Evolutionary conservation across 805 yeast species (phyloP), one percentile per base, ranked within the genome.

Genomic region (Yueomyces sp.): DNA sequence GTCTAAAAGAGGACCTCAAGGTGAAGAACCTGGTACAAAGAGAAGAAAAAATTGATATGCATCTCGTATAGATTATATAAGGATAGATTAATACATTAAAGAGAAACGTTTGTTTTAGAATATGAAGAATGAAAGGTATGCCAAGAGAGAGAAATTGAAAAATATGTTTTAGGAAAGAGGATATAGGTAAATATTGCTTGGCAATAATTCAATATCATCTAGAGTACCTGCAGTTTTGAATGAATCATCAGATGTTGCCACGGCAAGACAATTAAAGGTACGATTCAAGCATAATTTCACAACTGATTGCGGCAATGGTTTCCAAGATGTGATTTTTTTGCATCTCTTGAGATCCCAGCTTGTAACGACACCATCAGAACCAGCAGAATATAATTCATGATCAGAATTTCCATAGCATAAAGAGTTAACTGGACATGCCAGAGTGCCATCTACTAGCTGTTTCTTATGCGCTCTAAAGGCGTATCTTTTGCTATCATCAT

Each of bases 341-440:
- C 79, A 75, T 30, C 88, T 76, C 46, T 77, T 82, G 57, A 85
- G 79, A 58, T 87, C 96, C 97, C 97, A 90, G 57, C 81, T 72
- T 52, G 85, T 79, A 53, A 87, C 81, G 39, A 84, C 73, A 8
- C 95, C 94, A 63, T 90, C 97, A 2, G 92, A 73, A 1, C 97
- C 96, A 2, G 94, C 94, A 2, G 96, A 88, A 46, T 79, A 76
- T 54, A 90, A 74, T 1, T 94, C 83, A 19, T 85, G 84, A 56
- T 74, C 75, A 26, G 69, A 66, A 1, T 92, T 90, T 56, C 84
- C 90, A 71, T 88, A 86, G 8, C 74, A 64, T 32, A 90, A 71
- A 9, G 85, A 66, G 57, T 86, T 85, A 30, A 90, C 85, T 0
- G 95, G 72, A 52, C 79, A 88, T 9, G 86, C 82, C 36, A 72